Conservation (phyloP, 108 stramenopile species). For the Cyclotella sp. region DNA sequence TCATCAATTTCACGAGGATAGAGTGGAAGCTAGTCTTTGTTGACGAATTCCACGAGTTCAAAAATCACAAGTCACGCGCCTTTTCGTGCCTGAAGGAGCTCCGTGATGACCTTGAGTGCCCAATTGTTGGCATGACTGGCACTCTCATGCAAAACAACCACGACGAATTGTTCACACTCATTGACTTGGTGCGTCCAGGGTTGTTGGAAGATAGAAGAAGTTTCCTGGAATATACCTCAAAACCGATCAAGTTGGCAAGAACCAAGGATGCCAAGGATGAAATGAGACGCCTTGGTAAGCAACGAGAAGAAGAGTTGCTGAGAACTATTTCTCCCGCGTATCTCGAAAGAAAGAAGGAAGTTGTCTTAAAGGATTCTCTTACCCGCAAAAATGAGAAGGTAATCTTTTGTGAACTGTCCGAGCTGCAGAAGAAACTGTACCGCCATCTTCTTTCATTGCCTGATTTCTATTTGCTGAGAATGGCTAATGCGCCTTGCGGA, state of each 20-base stretch:
- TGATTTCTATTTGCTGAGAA: conserved; percentile 71
- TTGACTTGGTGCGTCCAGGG: conserved; percentile 74
- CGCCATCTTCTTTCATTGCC: conserved; percentile 77
- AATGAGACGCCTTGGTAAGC: conserved; percentile 38
- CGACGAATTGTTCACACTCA: conserved; percentile 73
- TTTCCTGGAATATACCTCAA: conserved; percentile 57
- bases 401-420: conserved; percentile 79
- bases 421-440: conserved; percentile 80
- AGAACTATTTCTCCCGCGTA: conserved; percentile 55
- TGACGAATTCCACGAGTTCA: conserved; percentile 88
- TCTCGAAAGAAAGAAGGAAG: conserved; percentile 69
- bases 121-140: conserved; percentile 56
- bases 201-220: conserved; percentile 64
- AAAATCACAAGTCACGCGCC: conserved; percentile 46
- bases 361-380: conserved; percentile 64
- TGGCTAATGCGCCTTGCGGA: conserved; percentile 75
- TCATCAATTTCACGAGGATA: conserved; percentile 43
- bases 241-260: conserved; percentile 71
- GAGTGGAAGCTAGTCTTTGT: conserved; percentile 83
- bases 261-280: conserved; percentile 57
- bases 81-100: conserved; percentile 36
- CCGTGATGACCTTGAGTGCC: conserved; percentile 39
- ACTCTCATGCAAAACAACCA: conserved; percentile 64
- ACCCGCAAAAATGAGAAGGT: conserved; percentile 82
- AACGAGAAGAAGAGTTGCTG: conserved; percentile 52